Evolutionary conservation across 441 rosid genomes (phyloP), one percentile per base, ranked within the genome.

Genomic region (Macaranga tanarius): DNA sequence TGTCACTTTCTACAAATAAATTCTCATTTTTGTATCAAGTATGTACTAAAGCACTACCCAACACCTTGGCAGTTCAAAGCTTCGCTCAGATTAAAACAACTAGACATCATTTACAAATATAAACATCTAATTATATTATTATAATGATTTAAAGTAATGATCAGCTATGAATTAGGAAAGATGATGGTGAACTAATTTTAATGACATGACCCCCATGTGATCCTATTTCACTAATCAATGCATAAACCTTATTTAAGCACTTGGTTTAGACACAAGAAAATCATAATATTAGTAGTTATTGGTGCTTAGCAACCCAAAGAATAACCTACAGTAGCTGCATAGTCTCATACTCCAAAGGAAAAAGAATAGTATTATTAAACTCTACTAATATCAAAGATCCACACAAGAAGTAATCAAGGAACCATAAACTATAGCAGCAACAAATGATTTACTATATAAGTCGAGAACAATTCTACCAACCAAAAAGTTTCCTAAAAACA

Each of bases 381-480:
- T 50, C 25, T 76, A 67, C 38, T 31, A 63, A 47, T 7, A 48
- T 69, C 66, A 10, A 73, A 65, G 76, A 56, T 76, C 71, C 73
- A 61, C n/a, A n/a, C 44, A 55, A 65, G 10, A 72, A 57, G 67
- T 50, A 42, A 48, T 17, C 45, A 71, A 15, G 15, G 26, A 55
- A 42, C 71, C 28, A 52, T 56, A 7, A 59, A 60, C 79, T 80
- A 77, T 63, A 67, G 60, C 59, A 61, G 70, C 47, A 34, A 72
- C 65, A 52, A 54, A 66, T 62, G 71, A 71, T 69, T 76, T 70
- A 52, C 38, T 54, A 47, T 17, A 44, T n/a, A 28, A 20, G 70
- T 54, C 73, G 68, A 44, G 51, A 68, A 73, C 10, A 71, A 48
- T 13, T 55, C 77, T 71, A 79, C 45, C 55, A 68, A 60, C 4